These are phyloP conservation scores for Naumovozyma baii DNA, from an alignment of 805 yeast genomes.

Conservation along the genomic window DNA sequence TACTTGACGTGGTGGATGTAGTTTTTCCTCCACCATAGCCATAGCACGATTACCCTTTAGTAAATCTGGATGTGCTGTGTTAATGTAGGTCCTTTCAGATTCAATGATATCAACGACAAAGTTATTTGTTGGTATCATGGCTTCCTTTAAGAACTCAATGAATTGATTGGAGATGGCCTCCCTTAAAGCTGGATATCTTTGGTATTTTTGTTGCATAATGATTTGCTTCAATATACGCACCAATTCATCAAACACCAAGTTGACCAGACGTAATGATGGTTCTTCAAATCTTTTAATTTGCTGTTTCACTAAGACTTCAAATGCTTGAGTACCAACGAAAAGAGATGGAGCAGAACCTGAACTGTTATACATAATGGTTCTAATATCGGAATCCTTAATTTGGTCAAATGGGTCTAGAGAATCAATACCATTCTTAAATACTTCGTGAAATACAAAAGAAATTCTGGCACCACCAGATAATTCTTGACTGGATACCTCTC, in stretches of 20 bases:
- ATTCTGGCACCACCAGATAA: conserved; percentile 98
- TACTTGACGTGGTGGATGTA: conserved; percentile 58
- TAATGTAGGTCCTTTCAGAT: conserved; percentile 88
- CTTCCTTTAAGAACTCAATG: conserved; percentile 68
- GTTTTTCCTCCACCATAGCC: conserved; percentile 79
- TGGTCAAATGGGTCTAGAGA: conserved; percentile 95
- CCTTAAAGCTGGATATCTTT: conserved; percentile 84
- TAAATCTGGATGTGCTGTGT: conserved; percentile 96
- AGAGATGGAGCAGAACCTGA: conserved; percentile 94
- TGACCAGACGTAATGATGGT: conserved; percentile 80
- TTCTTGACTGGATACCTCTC: conserved; percentile 80
- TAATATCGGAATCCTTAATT: conserved; percentile 87
- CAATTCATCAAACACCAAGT: conserved; percentile 86
- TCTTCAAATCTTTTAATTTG: conserved; percentile 92
- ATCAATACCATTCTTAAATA: conserved; percentile 82
- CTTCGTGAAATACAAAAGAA: conserved; percentile 92
- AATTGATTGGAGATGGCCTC: conserved; percentile 76
- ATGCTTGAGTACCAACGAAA: conserved; percentile 95
- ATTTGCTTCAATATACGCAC: conserved; percentile 84
- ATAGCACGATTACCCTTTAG: conserved; percentile 91
- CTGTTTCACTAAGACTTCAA: conserved; percentile 89
- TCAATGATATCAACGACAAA: conserved; percentile 76
- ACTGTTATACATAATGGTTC: conserved; percentile 94
- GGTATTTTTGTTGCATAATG: conserved; percentile 66
- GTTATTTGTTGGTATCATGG: conserved; percentile 73